Evolutionary conservation across 495 filamentous ascomycete genomes (phyloP).

Genomic region (Podospora pseudoanserina): DNA sequence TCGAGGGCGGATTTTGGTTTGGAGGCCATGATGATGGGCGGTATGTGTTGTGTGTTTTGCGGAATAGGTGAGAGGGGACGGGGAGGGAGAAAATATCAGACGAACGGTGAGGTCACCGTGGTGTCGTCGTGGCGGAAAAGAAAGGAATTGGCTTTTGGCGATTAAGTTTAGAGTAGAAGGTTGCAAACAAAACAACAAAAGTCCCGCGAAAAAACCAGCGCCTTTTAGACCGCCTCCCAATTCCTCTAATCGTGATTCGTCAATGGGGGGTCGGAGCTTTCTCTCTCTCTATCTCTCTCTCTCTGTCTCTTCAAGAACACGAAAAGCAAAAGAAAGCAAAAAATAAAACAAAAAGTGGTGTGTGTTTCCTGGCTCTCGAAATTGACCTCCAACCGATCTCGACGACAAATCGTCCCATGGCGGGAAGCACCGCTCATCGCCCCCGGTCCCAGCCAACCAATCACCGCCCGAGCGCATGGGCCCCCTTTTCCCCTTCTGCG

Average conservation of each 20-base stretch:
- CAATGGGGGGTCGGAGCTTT: not conserved
- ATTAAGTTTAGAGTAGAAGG: not conserved
- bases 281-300: not conserved
- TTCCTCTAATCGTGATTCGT: not conserved
- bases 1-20: slow-evolving; percentile 21
- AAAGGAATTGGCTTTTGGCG: not conserved
- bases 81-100: not conserved
- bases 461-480: slow-evolving; percentile 15
- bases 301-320: not conserved
- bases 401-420: slow-evolving; percentile 24
- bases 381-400: slow-evolving; percentile 17
- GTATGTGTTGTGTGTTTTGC: slow-evolving; percentile 29
- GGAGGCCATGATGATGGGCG: not conserved
- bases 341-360: not conserved
- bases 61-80: not conserved
- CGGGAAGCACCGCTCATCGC: slow-evolving; percentile 22
- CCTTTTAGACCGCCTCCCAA: not conserved
- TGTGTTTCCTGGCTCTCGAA: not conserved
- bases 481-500: not conserved
- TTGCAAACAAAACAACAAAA: not conserved
- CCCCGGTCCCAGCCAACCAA: slow-evolving; percentile 15
- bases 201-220: too few species aligned
- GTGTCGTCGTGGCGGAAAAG: not conserved
- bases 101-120: not conserved
- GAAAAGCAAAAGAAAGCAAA: not conserved